Conservation (phyloP, 768 basidiomycete genomes). For the Lyophyllum shimeji region DNA sequence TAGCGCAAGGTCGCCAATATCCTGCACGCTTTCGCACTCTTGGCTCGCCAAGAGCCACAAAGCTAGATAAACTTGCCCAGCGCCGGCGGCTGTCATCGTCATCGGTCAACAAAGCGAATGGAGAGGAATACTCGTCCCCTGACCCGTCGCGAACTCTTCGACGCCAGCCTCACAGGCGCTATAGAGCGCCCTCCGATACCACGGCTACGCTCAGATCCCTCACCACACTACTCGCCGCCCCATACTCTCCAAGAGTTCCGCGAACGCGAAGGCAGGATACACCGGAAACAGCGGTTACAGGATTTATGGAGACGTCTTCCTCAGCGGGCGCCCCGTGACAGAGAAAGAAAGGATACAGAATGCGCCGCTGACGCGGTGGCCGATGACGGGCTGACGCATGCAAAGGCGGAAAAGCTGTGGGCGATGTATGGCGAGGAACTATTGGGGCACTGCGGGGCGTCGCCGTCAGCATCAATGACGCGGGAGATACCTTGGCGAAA, state of each 20-base stretch:
- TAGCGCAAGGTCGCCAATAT: slow-evolving; percentile 35
- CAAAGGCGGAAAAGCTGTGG: slow-evolving; percentile 62
- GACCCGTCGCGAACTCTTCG: slow-evolving; percentile 51
- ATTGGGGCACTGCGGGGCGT: slow-evolving; percentile 50
- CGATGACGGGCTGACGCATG: slow-evolving; percentile 44
- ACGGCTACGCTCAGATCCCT: slow-evolving; percentile 54
- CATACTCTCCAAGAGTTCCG: slow-evolving; percentile 63
- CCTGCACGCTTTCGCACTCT: slow-evolving; percentile 5
- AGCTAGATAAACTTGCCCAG: slow-evolving; percentile 7
- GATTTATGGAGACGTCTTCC: slow-evolving; percentile 65
- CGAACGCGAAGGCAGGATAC: slow-evolving; percentile 58
- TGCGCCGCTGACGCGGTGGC: slow-evolving; percentile 9
- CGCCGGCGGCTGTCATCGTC: slow-evolving; percentile 6
- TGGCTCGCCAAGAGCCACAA: slow-evolving; percentile 14
- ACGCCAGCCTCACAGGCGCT: slow-evolving; percentile 51
- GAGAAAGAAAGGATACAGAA: slow-evolving; percentile 5
- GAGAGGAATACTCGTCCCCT: slow-evolving; percentile 23
- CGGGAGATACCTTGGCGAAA: slow-evolving; percentile 65
- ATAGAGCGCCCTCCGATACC: slow-evolving; percentile 59
- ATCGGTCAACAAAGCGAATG: slow-evolving; percentile 17
- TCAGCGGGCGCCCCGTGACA: slow-evolving; percentile 19
- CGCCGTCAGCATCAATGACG: slow-evolving; percentile 36
- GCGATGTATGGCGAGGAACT: slow-evolving; percentile 80
- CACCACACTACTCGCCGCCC: slow-evolving; percentile 38
- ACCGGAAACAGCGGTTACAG: slow-evolving; percentile 58